These are phyloP conservation scores for Cyclotella atomus DNA, from an alignment of 108 stramenopile genomes.

Conservation along the genomic window DNA sequence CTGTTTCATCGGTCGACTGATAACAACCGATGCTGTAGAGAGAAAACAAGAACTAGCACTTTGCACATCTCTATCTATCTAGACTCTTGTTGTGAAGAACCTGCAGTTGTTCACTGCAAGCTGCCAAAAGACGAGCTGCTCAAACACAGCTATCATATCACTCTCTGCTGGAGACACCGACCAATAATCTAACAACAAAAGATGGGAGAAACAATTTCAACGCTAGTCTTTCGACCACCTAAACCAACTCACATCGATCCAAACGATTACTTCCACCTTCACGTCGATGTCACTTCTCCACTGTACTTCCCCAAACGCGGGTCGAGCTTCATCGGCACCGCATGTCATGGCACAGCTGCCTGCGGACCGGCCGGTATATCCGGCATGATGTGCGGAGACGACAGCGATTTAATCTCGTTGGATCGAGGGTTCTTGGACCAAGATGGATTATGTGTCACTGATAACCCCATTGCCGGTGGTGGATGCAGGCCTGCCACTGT, in stretches of 20 bases:
- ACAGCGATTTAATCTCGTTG: slow-evolving; percentile 9
- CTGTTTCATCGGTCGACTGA: not conserved
- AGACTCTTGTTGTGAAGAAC: not conserved
- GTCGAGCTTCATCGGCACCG: not conserved
- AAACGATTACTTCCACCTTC: slow-evolving; percentile 47
- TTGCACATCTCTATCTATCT: not conserved
- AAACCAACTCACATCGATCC: slow-evolving; percentile 44
- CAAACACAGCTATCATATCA: not conserved
- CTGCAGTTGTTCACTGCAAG: not conserved
- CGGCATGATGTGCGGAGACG: slow-evolving; percentile 50
- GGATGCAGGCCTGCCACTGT: not conserved
- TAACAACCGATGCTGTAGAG: not conserved
- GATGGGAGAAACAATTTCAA: slow-evolving; percentile 56
- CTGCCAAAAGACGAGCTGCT: too few species aligned
- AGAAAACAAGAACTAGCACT: not conserved
- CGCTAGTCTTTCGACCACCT: slow-evolving; percentile 56
- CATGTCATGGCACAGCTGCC: not conserved
- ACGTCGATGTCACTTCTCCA: slow-evolving; percentile 35
- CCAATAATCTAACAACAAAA: not conserved
- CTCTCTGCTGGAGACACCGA: not conserved
- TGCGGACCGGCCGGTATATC: slow-evolving; percentile 63
- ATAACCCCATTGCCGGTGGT: not conserved
- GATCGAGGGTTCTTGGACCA: slow-evolving; percentile 5
- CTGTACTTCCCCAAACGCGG: slow-evolving; percentile 9
- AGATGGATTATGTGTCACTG: not conserved